A percentile compares a stretch with the other conserved stretches of the same genome.
phyloP scores from a whole-genome alignment of 805 yeast species.

The Hemisphaericaspora nanyangensis region DNA sequence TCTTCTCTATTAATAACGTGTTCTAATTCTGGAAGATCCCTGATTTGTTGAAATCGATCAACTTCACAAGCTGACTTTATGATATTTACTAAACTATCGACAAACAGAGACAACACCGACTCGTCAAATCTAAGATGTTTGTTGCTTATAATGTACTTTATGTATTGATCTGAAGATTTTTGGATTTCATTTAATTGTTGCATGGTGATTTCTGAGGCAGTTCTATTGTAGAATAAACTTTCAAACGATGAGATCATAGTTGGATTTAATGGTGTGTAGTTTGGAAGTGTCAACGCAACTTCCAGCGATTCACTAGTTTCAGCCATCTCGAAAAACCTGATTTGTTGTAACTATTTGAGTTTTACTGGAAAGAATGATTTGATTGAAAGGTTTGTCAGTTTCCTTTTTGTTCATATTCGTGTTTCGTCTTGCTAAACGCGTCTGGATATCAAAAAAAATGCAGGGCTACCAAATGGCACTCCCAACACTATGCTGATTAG shows the following conservation, averaged over 20 bases:
- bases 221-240: neutral
- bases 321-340: no score
- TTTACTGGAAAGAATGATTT: no score
- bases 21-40: neutral
- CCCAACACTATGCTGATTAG: no score
- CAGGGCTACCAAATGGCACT: no score
- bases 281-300: constrained; percentile 8
- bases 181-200: constrained; percentile 8
- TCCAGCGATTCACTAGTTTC: no score
- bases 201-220: constrained; percentile 9
- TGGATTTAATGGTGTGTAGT: constrained; percentile 13
- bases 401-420: no score
- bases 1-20: constrained; percentile 13
- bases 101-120: constrained; percentile 5
- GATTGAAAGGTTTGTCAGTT: no score
- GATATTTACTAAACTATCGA: constrained; percentile 14
- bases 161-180: constrained; percentile 11
- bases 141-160: constrained; percentile 9
- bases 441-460: no score
- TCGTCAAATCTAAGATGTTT: constrained; percentile 8
- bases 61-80: constrained; percentile 10
- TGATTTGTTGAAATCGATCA: constrained; percentile 6
- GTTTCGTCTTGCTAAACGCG: no score
- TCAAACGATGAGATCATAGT: constrained; percentile 13
- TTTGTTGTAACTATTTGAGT: no score